Evolutionary conservation across 1,139 yeast species (phyloP), one percentile per base, ranked within the genome.

Genomic region (Suhomyces bolitotheri): DNA sequence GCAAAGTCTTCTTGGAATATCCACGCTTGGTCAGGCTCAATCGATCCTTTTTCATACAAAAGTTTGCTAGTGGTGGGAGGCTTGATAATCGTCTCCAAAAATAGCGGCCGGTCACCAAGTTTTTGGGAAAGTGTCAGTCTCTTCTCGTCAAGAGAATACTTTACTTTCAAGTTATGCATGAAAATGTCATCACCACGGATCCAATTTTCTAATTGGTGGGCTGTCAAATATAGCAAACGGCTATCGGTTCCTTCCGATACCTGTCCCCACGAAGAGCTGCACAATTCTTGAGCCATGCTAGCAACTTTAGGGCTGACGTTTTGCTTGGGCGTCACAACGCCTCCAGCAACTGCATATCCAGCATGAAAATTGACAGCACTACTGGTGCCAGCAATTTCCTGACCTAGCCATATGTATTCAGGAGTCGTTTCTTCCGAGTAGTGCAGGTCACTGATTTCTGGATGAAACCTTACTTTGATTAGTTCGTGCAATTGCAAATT

Each of bases 231-330:
- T 3, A 65, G 22, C 21, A 67, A 46, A 1, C 53, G 41, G 21
- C 44, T 38, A 14, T 53, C 57, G 31, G 62, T 64, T 2, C 20
- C 41, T 15, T 53, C 62, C 29, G 50, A 47, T 3, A 64, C 37
- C 44, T 66, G 72, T 3, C 62, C 68, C 68, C 70, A 64, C 4
- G 72, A 64, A 7, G 68, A 43, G 5, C 71, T 64, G 40, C 73
- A 67, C 4, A 66, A 41, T 40, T 67, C 73, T 6, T 49, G 49
- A 1, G 71, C 50, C 11, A 45, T 32, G 1, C 58, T 53, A 3
- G 53, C 46, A 4, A 39, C 31, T 3, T 49, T 39, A n/a, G 31
- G 43, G 14, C 60, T 50, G 3, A 41, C 20, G 28, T 58, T 56
- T 21, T 44, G 43, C 4, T 39, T 30, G 1, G 71, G 72, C 0